A percentile compares a stretch with the other conserved stretches of the same genome.
Evolutionary conservation across 768 basidiomycete genomes (phyloP).

Genomic region (Goffeauzyma gilvescens): DNA sequence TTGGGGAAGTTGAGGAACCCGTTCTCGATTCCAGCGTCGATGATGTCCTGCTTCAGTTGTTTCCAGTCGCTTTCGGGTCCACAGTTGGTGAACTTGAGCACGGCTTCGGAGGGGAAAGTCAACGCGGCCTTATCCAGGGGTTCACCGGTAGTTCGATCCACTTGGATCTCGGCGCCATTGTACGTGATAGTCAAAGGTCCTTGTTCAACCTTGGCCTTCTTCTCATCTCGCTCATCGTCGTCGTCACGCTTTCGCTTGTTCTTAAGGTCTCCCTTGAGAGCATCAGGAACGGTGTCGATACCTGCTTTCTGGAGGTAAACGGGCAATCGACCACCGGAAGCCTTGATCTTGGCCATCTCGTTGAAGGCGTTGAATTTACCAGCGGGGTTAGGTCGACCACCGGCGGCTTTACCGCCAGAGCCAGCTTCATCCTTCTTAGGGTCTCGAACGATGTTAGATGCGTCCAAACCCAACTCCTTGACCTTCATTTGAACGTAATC

Average conservation of each 20-base stretch:
- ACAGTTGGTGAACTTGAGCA: conserved; percentile 25
- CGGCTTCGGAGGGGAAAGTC: conserved; percentile 20
- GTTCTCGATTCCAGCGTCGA: conserved; percentile 18
- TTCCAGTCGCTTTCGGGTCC: conserved; percentile 32
- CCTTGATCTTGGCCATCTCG: conserved; percentile 26
- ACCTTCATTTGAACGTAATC: conserved; percentile 91
- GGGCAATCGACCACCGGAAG: conserved; percentile 8
- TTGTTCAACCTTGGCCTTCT: conserved; percentile 18
- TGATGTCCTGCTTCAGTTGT: conserved; percentile 27
- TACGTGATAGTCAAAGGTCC: conserved; percentile 22
- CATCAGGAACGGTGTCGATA: not conserved
- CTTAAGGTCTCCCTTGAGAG: conserved; percentile 14
- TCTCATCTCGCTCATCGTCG: conserved; percentile 15
- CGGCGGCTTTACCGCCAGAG: not conserved
- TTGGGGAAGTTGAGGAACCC: conserved; percentile 32
- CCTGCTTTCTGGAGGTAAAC: conserved; percentile 1
- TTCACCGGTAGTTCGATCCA: conserved; percentile 20
- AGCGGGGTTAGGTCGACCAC: not conserved
- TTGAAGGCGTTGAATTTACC: conserved; percentile 32
- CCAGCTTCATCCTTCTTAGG: not conserved
- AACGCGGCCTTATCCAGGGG: conserved; percentile 21
- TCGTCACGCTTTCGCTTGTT: conserved; percentile 13
- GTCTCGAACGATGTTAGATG: conserved; percentile 14
- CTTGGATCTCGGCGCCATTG: conserved; percentile 24
- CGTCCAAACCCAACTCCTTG: conserved; percentile 64